phyloP scores from a whole-genome alignment of 768 basidiomycete species.

The Ramaria sp. region DNA sequence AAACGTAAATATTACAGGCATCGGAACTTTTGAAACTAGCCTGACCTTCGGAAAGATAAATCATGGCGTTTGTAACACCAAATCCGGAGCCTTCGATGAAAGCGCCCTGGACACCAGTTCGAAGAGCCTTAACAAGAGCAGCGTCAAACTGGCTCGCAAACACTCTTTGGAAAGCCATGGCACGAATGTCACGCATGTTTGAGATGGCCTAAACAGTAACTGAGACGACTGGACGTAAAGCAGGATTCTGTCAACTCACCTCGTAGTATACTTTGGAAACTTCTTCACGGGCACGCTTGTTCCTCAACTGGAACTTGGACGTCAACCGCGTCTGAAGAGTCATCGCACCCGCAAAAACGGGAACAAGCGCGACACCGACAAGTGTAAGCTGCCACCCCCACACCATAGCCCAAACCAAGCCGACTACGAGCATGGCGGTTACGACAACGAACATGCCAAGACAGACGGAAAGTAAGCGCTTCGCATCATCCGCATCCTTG shows the following conservation, averaged over 20 bases:
- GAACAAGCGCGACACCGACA: conserved; percentile 78
- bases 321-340: conserved; percentile 64
- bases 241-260: conserved; percentile 30
- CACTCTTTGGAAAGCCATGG: conserved; percentile 72
- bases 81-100: conserved; percentile 80
- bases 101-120: conserved; percentile 67
- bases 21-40: not conserved
- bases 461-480: conserved; percentile 63
- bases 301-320: conserved; percentile 59
- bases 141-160: conserved; percentile 62
- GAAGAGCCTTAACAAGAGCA: conserved; percentile 48
- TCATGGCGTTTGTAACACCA: conserved; percentile 71
- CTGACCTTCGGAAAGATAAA: conserved; percentile 71
- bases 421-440: conserved; percentile 68
- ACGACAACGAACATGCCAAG: conserved; percentile 67
- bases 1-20: not conserved
- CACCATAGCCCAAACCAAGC: conserved; percentile 81
- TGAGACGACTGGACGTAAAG: not conserved
- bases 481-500: conserved; percentile 86
- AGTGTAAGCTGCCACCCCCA: conserved; percentile 90
- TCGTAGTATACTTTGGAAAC: conserved; percentile 82
- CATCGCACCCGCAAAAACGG: conserved; percentile 71
- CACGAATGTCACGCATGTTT: conserved; percentile 78
- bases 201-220: conserved; percentile 44
- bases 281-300: conserved; percentile 81